phyloP scores from a whole-genome alignment of 2,329 filamentous ascomycete genomes.

The Fusarium sp. region DNA sequence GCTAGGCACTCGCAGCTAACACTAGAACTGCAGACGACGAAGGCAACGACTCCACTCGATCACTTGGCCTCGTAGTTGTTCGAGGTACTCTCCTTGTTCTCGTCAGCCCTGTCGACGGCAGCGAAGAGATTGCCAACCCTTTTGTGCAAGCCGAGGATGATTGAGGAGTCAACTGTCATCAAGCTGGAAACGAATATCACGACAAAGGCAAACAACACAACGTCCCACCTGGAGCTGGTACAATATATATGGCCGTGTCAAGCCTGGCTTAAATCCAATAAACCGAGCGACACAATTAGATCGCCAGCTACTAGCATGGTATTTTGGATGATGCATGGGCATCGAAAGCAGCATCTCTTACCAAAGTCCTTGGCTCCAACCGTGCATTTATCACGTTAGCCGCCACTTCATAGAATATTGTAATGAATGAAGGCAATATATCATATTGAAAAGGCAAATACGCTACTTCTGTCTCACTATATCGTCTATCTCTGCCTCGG shows the following conservation, averaged over 20 bases:
- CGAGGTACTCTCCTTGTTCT: constrained; percentile 92
- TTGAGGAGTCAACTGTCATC: constrained; percentile 40
- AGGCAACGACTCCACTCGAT: constrained; percentile 83
- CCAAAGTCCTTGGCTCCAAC: neutral
- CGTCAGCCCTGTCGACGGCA: constrained; percentile 91
- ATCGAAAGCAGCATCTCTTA: neutral
- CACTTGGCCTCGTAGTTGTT: constrained; percentile 86
- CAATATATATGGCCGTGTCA: neutral
- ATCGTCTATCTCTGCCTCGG: constrained; percentile 11
- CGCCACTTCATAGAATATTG: constrained; percentile 10
- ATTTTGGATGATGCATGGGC: constrained; percentile 11
- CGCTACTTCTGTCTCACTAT: constrained; percentile 28
- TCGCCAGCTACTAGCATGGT: constrained; percentile 8
- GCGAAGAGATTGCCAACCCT: constrained; percentile 94
- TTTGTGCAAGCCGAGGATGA: constrained; percentile 80
- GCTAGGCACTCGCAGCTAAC: neutral
- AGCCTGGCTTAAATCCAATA: constrained; percentile 4
- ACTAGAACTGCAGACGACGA: constrained; percentile 76
- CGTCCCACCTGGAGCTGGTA: neutral
- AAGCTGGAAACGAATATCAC: constrained; percentile 17
- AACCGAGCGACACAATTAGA: constrained; percentile 5
- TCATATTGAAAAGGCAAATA: constrained; percentile 32
- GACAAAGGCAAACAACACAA: neutral
- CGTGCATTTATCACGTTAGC: constrained; percentile 4
- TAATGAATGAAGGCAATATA: constrained; percentile 36